Evolutionary conservation across 2,329 filamentous ascomycete genomes (phyloP), one percentile per base, ranked within the genome.

Genomic region (Gaeumannomyces sp.): DNA sequence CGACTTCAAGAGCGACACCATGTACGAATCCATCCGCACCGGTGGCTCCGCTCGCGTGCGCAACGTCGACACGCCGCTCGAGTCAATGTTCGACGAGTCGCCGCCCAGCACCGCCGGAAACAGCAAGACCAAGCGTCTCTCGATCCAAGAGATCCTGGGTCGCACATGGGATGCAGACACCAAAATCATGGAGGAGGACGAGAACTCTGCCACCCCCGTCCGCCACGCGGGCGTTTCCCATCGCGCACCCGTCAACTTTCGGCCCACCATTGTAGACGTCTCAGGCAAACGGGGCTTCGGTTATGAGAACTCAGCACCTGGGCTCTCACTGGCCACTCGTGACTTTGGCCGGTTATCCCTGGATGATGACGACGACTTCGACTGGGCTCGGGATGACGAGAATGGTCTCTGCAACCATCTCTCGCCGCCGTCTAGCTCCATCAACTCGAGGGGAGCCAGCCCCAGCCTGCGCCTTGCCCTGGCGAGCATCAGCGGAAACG

Each of bases 21-120:
- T 90, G 65, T 93, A 87, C 75, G 91, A 93, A 77, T 93, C 90
- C 35, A 77, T 92, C 69, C 87, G 89, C 64, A 93, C 90, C 22
- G 81, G 84, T 66, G 88, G 84, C 56, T 92, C 89, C 13, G 83
- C 84, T 67, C 89, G 87, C 67, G 81, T 84, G 64, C 85, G 87
- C 66, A 85, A 86, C 45, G 83, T 87, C 60, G 87, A 91, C 72
- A 89, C 89, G 33, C 89, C 90, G 22, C 79, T 93, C 62, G 90
- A 93, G 72, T 91, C 87, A 29, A 90, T 93, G 80, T 93, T 93
- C 74, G 90, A 93, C 75, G 90, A 93, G 70, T 91, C 89, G 19
- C 89, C 88, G 50, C 84, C 86, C 10, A 84, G 82, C 72, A 83
- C 83, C 1, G 81, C 81, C 25, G 79, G 81, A 64, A 82, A 82